These are phyloP conservation scores for Chrysochromulina parva DNA, from an alignment of 78 protist genomes.

Conservation along the genomic window DNA sequence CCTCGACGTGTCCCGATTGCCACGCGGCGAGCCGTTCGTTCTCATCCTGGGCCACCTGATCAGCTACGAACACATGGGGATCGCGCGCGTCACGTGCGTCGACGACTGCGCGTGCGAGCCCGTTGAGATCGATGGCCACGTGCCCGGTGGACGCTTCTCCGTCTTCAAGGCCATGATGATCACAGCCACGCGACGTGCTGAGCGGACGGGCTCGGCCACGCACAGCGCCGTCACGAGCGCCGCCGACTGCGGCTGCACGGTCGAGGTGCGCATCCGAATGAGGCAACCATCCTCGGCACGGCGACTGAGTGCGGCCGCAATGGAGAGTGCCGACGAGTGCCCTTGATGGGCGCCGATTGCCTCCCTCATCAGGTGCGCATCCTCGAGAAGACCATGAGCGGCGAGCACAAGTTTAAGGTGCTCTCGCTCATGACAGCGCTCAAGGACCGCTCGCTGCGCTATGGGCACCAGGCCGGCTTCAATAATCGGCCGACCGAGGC, in stretches of 20 bases:
- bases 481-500: constrained; percentile 1
- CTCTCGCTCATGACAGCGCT: neutral
- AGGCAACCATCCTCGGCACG: too few species aligned
- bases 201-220: neutral
- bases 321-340: too few species aligned
- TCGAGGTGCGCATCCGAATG: neutral
- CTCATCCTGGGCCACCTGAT: neutral
- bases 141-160: neutral
- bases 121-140: neutral
- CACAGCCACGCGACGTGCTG: too few species aligned
- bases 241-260: neutral
- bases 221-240: neutral
- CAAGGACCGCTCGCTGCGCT: neutral
- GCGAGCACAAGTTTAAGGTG: constrained; percentile 19
- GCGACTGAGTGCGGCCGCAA: too few species aligned
- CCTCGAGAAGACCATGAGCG: neutral
- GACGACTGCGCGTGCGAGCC: neutral
- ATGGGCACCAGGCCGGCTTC: constrained; percentile 8
- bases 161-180: neutral
- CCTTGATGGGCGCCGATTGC: too few species aligned
- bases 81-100: neutral
- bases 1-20: neutral
- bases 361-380: neutral
- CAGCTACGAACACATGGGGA: constrained; percentile 7
- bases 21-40: neutral